Percentiles rank a stretch among this genome's conserved stretches.
Conservation (phyloP, 305 asterid genomes). For the Fraxinus ornus region DNA sequence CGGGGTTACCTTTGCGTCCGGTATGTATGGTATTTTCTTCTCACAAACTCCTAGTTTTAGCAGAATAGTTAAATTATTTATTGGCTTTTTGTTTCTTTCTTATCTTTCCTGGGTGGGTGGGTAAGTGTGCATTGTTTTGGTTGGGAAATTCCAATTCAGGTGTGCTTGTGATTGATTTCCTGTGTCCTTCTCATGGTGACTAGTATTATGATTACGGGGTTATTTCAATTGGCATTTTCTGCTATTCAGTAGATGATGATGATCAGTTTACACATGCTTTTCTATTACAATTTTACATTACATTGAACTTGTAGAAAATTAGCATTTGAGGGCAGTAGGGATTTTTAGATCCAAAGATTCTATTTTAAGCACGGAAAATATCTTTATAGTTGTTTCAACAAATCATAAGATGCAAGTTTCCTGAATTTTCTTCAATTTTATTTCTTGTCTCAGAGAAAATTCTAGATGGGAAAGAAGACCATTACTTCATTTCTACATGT, state of each 20-base stretch:
- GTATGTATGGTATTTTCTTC: constrained; percentile 39
- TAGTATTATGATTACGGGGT: background rate
- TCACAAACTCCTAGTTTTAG: constrained; percentile 12
- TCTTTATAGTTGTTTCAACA: background rate
- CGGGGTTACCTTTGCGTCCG: constrained; percentile 87
- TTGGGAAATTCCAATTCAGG: background rate
- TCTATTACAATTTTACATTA: background rate
- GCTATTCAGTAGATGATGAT: background rate
- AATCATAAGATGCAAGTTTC: background rate
- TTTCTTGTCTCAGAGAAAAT: background rate
- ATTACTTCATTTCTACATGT: background rate
- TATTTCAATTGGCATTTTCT: background rate
- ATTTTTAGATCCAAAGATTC: background rate
- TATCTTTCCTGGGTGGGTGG: background rate
- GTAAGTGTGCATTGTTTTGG: background rate
- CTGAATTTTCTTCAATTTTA: background rate
- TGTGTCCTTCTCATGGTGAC: background rate
- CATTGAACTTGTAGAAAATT: background rate
- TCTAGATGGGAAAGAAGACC: background rate
- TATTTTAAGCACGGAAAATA: background rate
- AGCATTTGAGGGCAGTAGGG: background rate
- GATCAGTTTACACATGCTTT: background rate
- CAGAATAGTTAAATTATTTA: background rate
- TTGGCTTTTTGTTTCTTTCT: background rate
- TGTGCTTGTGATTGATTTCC: background rate